Base-by-base conservation (phyloP, 306 rosid genomes). In the Cucurbita argyrosperma region DNA sequence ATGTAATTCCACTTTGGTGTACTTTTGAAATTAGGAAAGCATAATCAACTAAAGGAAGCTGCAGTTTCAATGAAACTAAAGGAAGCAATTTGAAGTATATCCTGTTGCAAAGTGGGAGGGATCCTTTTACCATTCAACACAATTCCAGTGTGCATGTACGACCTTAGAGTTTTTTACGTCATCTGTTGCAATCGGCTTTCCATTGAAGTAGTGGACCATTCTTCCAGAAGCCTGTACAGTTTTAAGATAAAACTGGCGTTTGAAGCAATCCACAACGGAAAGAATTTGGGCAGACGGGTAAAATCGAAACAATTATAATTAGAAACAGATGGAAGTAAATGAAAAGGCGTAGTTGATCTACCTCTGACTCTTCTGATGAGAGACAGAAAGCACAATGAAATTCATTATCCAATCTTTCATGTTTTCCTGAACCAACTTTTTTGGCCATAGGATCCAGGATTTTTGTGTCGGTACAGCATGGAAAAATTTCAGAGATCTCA, bases 321-420 rank as follows among this genome's bases (percentile, higher is more conserved):
- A n/a, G 30, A n/a, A 59, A 58, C 23, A 68, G 13, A 72, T 76
- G 71, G 56, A 15, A 18, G 50, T 35, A 54, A 38, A 4, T 47
- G 19, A 47, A 10, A 39, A 71, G 61, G 75, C 43, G 49, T 56
- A 60, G 30, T 43, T 23, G 56, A 38, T 45, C 71, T 80, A 94
- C 98, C 98, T 94, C 89, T 35, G 97, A 82, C 78, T 86, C 95
- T 79, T 89, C 88, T 79, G 92, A 83, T 38, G 88, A 88, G 78
- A 72, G 90, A 80, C 99, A 94, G 80, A 94, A 94, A 71, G 83
- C 88, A 64, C 99, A 94, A 19, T 80, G 82, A 45, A 78, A 63
- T 58, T 78, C 78, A 56, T 77, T 52, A 43, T 47, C 72, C 37
- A 62, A 78, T 46, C 66, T 86, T 57, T 80, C 82, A 76, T 96